Conservation (phyloP, 441 rosid species). For the Pelargonium citronellum region DNA sequence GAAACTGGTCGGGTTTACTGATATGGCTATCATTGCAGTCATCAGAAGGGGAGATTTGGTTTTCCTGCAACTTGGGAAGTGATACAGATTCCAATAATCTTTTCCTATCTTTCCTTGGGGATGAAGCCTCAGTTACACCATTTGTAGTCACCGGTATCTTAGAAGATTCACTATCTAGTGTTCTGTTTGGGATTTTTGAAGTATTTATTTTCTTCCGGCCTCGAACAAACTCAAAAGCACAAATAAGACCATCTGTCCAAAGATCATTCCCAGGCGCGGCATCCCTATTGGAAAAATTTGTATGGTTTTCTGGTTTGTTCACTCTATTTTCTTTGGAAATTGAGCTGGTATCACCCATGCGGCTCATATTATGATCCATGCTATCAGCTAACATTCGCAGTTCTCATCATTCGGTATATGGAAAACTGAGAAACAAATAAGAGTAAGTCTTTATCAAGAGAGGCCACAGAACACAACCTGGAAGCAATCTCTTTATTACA, state of each 20-base stretch:
- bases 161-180: constrained; percentile 23
- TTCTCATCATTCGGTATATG: not conserved
- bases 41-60: constrained; percentile 30
- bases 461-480: not conserved
- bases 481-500: not conserved
- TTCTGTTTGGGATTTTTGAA: constrained; percentile 26
- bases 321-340: constrained; percentile 19
- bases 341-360: constrained; percentile 22
- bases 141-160: constrained; percentile 25
- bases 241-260: constrained; percentile 85
- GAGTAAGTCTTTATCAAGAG: not conserved
- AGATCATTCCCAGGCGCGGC: constrained; percentile 44
- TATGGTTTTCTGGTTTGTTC: constrained; percentile 34
- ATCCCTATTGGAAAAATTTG: constrained; percentile 30
- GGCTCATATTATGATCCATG: too few relatives aligned
- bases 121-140: constrained; percentile 31
- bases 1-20: constrained; percentile 32
- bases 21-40: constrained; percentile 32
- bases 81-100: constrained; percentile 27
- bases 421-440: not conserved
- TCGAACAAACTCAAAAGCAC: constrained; percentile 71
- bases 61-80: constrained; percentile 23
- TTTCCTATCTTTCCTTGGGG: constrained; percentile 23
- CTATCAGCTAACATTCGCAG: constrained; percentile 6
- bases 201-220: constrained; percentile 33